Percentiles rank a stretch among this genome's conserved stretches.
phyloP scores from a whole-genome alignment of 371 early-diverging fungal genomes.

The Mortierella sp. region DNA sequence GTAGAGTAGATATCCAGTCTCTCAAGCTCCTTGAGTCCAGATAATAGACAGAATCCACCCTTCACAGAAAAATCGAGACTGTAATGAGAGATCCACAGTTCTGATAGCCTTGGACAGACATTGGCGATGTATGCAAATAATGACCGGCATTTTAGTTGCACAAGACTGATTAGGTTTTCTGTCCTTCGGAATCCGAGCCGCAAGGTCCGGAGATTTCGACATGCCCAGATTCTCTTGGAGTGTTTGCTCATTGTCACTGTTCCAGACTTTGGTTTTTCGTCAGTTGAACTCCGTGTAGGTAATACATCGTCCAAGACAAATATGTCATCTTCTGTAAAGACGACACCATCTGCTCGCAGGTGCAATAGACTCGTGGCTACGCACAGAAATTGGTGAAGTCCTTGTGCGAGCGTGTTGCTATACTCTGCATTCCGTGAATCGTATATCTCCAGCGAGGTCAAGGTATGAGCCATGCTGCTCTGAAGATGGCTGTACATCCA shows the following conservation, averaged over 20 bases:
- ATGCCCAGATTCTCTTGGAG: not conserved
- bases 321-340: not conserved
- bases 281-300: not conserved
- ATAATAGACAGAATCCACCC: not conserved
- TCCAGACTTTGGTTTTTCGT: not conserved
- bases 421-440: not conserved
- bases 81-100: not conserved
- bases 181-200: not conserved
- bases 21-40: not conserved
- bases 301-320: not conserved
- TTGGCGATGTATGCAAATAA: not conserved
- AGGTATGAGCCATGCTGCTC: not conserved
- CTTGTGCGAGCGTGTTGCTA: not conserved
- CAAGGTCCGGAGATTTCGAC: slow-evolving; percentile 5
- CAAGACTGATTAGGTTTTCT: not conserved
- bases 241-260: not conserved
- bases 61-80: not conserved
- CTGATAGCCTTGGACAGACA: not conserved
- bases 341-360: not conserved
- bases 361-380: not conserved
- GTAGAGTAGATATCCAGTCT: not conserved
- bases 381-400: not conserved
- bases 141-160: not conserved
- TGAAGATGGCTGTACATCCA: slow-evolving; percentile 1
- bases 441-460: not conserved